phyloP scores from a whole-genome alignment of 208 protist genomes.

The Acanthamoeba triangularis region DNA sequence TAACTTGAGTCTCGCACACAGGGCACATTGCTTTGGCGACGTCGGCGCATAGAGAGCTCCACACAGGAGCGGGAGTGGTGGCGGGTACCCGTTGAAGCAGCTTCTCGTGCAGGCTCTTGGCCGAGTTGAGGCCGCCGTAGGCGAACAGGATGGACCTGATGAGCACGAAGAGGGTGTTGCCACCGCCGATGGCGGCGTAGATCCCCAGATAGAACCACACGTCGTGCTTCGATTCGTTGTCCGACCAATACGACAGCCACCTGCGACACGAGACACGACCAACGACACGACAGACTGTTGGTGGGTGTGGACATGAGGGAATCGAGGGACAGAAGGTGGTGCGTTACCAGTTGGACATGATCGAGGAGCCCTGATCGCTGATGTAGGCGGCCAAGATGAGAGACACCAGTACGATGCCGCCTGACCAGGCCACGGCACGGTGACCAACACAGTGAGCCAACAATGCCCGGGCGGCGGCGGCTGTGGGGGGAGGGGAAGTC shows the following conservation, averaged over 20 bases:
- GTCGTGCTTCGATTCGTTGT: not conserved
- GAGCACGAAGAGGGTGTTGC: conserved; percentile 26
- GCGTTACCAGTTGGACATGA: conserved; percentile 67
- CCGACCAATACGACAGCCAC: conserved; percentile 76
- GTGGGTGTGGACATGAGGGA: too few species aligned
- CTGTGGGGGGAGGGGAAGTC: not conserved
- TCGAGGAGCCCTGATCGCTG: conserved; percentile 23
- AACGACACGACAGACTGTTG: not conserved
- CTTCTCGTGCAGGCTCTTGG: conserved; percentile 44
- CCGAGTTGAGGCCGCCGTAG: conserved; percentile 31
- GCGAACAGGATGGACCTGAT: conserved; percentile 34
- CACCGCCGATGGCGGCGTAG: conserved; percentile 30
- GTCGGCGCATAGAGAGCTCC: too few species aligned
- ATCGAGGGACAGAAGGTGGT: too few species aligned
- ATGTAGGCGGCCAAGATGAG: not conserved
- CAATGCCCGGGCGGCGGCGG: too few species aligned
- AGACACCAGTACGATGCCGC: not conserved
- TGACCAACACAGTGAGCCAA: not conserved
- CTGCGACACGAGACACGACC: not conserved
- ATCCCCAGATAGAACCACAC: conserved; percentile 75
- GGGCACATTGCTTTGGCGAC: too few species aligned
- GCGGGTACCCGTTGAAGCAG: not conserved
- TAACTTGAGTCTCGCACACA: too few species aligned
- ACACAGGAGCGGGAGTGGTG: not conserved
- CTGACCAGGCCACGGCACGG: not conserved